Evolutionary conservation across 441 rosid genomes (phyloP), one percentile per base, ranked within the genome.

Genomic region (Omphalea diandra): DNA sequence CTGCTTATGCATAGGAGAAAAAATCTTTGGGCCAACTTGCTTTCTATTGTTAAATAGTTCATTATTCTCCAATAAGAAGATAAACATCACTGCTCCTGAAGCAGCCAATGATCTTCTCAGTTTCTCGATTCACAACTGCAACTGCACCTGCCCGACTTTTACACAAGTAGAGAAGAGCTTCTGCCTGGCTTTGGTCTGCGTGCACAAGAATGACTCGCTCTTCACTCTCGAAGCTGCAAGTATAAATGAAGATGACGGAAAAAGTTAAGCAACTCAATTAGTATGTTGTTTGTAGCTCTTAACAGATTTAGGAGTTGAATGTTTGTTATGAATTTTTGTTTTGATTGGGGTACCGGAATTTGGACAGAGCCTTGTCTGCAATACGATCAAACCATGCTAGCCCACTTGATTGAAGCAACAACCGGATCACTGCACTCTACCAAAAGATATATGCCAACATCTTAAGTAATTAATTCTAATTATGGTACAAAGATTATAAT

Each of bases 341-440:
- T 29, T 53, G 22, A 18, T 31, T 18, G 33, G 32, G 56, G 0
- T 78, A 80, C 81, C 77, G 55, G 20, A 79, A 79, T 22, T 81
- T 76, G 1, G 81, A 71, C 56, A 84, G 44, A 38, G 80, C 68
- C 52, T 75, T 84, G 52, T 78, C 82, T 69, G 83, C 85, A 22
- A 84, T 76, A 27, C 74, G 11, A 18, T 86, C 84, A 24, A 84
- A 84, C 85, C 84, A 82, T 46, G 70, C 82, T 15, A 82, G 73
- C 63, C 84, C 85, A 60, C 78, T 69, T 4, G 85, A 84, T 50
- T 50, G 82, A 63, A 84, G 85, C 69, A 82, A 74, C 69, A 72
- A 26, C 55, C 72, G 83, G 43, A 77, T 63, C 15, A 86, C 82
- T 65, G 80, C 87, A 77, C 54, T 74, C 90, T 83, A 59, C 46